Percentiles rank a stretch among this genome's conserved stretches.
These are phyloP conservation scores for Breviolum minutum DNA, from an alignment of 73 alveolate genomes.

Conservation along the genomic window DNA sequence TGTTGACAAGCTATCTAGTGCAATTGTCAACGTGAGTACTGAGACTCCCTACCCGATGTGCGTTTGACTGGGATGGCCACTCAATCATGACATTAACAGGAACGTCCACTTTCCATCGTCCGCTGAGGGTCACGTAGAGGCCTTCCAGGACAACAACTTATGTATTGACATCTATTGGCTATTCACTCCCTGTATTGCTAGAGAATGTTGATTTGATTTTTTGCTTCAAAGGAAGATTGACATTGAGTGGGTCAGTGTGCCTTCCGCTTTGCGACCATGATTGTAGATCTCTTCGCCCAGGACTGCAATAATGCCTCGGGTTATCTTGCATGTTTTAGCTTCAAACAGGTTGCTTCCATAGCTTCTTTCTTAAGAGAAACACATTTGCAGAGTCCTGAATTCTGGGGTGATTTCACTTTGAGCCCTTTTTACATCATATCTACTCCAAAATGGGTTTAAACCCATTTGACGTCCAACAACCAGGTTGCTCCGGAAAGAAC, in stretches of 20 bases:
- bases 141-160: too few relatives aligned
- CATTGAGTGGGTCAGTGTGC: neutral
- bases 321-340: neutral
- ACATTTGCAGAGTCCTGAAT: neutral
- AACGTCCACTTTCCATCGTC: neutral
- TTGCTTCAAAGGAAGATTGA: too few relatives aligned
- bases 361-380: neutral
- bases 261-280: constrained; percentile 13
- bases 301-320: neutral
- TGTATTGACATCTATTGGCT: too few relatives aligned
- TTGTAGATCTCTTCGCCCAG: constrained; percentile 40
- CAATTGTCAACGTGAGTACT: too few relatives aligned
- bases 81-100: neutral
- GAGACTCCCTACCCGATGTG: neutral
- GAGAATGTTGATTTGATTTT: too few relatives aligned
- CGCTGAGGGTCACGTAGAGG: neutral
- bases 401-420: neutral
- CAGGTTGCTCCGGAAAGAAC: too few relatives aligned
- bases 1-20: too few relatives aligned
- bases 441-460: too few relatives aligned
- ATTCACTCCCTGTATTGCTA: too few relatives aligned
- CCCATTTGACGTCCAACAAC: too few relatives aligned
- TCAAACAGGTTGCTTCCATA: neutral
- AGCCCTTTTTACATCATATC: neutral
- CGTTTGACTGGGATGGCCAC: neutral